Evolutionary conservation across 495 filamentous ascomycete genomes (phyloP).

Genomic region (Lasiosphaeria miniovina): DNA sequence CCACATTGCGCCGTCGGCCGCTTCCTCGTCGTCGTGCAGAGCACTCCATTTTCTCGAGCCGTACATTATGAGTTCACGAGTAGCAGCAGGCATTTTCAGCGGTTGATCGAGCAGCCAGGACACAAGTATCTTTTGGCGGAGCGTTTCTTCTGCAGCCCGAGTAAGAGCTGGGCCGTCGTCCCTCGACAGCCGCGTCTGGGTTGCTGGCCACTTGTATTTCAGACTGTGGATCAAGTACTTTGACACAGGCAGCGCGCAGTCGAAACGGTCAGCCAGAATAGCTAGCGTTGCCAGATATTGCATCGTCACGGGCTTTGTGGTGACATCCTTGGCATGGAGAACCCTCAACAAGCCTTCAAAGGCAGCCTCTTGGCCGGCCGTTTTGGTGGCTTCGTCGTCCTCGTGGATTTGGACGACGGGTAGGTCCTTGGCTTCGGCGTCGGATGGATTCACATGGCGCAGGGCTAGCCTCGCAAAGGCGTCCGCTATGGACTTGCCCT

Average conservation of each 20-base stretch:
- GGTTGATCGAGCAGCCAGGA: constrained; percentile 57
- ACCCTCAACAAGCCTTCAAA: constrained; percentile 57
- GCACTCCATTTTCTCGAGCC: constrained; percentile 64
- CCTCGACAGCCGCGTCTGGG: constrained; percentile 33
- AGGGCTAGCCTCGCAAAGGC: constrained; percentile 41
- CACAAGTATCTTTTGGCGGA: constrained; percentile 63
- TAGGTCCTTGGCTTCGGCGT: constrained; percentile 46
- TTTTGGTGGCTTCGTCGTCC: constrained; percentile 55
- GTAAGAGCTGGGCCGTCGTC: constrained; percentile 33
- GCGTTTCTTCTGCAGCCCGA: constrained; percentile 47
- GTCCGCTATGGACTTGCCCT: constrained; percentile 45
- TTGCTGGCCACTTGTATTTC: constrained; percentile 47
- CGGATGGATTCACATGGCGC: constrained; percentile 39
- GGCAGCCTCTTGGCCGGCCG: constrained; percentile 45
- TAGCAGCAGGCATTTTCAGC: constrained; percentile 49
- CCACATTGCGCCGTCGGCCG: constrained; percentile 51
- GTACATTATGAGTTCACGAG: constrained; percentile 59
- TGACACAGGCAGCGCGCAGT: constrained; percentile 47
- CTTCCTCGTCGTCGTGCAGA: constrained; percentile 37
- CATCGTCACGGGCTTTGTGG: constrained; percentile 42
- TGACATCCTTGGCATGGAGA: constrained; percentile 48
- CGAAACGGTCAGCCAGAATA: constrained; percentile 65
- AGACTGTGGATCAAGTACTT: constrained; percentile 39
- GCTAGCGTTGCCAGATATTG: constrained; percentile 58
- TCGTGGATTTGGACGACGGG: constrained; percentile 56